phyloP scores from a whole-genome alignment of 1,284 basidiomycete genomes.

The Malassezia psittaci region DNA sequence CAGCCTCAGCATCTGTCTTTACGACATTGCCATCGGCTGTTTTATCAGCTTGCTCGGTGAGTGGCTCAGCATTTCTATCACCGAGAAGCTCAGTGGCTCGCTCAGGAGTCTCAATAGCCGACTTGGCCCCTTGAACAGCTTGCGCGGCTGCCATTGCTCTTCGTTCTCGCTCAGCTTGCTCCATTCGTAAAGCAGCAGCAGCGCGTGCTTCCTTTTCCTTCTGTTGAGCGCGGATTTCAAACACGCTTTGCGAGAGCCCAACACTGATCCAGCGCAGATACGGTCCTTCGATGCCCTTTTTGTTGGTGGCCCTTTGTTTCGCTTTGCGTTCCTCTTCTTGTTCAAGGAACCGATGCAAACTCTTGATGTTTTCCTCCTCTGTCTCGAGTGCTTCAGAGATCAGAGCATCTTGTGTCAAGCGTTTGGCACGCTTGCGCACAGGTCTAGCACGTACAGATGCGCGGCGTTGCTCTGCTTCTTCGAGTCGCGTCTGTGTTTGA shows the following conservation, averaged over 20 bases:
- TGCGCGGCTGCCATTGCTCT: background rate
- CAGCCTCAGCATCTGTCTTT: too few species aligned
- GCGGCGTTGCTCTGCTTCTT: conserved; percentile 58
- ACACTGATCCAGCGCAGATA: conserved; percentile 64
- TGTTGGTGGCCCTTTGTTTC: conserved; percentile 55
- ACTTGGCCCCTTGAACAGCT: background rate
- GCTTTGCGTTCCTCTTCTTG: conserved; percentile 70
- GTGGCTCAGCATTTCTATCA: too few species aligned
- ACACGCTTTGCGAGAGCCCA: conserved; percentile 18
- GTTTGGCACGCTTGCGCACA: conserved; percentile 21
- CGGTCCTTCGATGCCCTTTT: conserved; percentile 60
- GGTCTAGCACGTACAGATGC: conserved; percentile 46
- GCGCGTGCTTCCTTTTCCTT: background rate
- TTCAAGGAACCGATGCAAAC: conserved; percentile 65
- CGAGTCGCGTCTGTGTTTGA: conserved; percentile 44
- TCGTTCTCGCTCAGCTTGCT: conserved; percentile 1
- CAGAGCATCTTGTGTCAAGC: conserved; percentile 65
- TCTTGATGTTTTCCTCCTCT: conserved; percentile 70
- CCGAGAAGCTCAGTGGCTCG: too few species aligned
- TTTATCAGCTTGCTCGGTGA: too few species aligned
- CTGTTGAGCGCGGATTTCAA: background rate
- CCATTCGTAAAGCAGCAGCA: background rate
- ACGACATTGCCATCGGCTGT: too few species aligned
- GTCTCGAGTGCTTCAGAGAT: conserved; percentile 70
- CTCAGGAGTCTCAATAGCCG: too few species aligned